Evolutionary conservation across 2,329 filamentous ascomycete genomes (phyloP).

Genomic region (Lasiodiplodia sp.): DNA sequence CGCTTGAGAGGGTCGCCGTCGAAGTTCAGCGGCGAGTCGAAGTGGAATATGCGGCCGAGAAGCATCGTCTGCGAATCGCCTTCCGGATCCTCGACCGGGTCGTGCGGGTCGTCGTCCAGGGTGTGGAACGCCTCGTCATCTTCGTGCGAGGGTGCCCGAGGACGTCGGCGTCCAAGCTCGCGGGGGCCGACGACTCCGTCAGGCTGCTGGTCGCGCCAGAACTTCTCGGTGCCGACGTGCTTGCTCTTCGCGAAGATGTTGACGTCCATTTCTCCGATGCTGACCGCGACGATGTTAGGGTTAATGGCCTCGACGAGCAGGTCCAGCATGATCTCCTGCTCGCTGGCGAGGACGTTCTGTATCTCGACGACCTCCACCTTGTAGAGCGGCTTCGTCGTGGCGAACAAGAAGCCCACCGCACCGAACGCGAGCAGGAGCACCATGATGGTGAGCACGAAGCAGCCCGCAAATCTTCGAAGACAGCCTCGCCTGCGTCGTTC

Average conservation of each 20-base stretch:
- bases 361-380: conserved; percentile 82
- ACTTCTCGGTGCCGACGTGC: conserved; percentile 71
- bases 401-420: conserved; percentile 86
- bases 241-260: conserved; percentile 95
- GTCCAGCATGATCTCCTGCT: conserved; percentile 95
- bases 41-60: conserved; percentile 84
- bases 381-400: conserved; percentile 85
- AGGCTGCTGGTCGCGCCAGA: conserved; percentile 49
- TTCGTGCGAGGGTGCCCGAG: conserved; percentile 2
- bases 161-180: background rate
- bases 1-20: conserved; percentile 88
- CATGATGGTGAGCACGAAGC: conserved; percentile 82
- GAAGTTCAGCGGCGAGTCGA: conserved; percentile 88
- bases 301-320: conserved; percentile 87
- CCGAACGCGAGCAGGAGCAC: conserved; percentile 83
- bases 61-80: conserved; percentile 80
- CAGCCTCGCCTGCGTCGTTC: conserved; percentile 63
- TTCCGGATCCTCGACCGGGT: conserved; percentile 70
- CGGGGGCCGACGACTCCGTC: conserved; percentile 24
- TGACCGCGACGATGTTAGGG: conserved; percentile 89
- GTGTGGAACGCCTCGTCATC: conserved; percentile 1
- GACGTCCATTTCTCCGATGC: conserved; percentile 84
- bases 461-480: conserved; percentile 82
- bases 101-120: conserved; percentile 63
- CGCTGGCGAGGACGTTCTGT: conserved; percentile 88